Evolutionary conservation across 1,284 basidiomycete species (phyloP), one percentile per base, ranked within the genome.

Genomic region (Takashimella tepidaria): DNA sequence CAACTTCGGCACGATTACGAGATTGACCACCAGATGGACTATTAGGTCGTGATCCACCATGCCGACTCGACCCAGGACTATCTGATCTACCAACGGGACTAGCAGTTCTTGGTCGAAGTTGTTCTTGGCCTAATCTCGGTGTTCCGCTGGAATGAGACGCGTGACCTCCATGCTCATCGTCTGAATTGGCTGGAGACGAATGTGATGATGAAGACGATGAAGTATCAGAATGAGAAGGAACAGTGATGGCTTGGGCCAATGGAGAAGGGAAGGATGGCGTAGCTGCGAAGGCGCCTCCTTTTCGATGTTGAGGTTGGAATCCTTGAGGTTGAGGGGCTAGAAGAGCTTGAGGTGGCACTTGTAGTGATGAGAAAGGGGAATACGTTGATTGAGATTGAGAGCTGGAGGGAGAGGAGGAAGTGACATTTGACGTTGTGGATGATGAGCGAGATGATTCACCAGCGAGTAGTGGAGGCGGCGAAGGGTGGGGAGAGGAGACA

Each of bases 231-330:
- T 70, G 64, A 0, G 59, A 58, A 0, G 69, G 70, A 1, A 73
- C 71, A 1, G 67, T 73, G 40, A 70, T 67, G 0, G 71, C 71
- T 48, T 70, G 67, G 5, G 71, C 71, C 1, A 75, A 59, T 1
- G 73, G 73, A 0, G 71, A 73, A 4, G 73, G 72, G 53, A 74
- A 74, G 0, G 72, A 73, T 2, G 73, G 73, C 0, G 72, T 73
- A 0, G 73, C 68, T 2, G 64, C 72, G 53, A 74, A 75, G 3
- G 60, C 61, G 1, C 61, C 61, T 45, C 68, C 64, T 51, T 68
- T 70, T 41, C 70, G 63, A 43, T 66, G 67, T 43, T 65, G 63
- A 1, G 65, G 56, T 54, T 48, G 24, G 21, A 58, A 47, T 8
- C 55, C 45, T 21, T 64, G 64, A 0, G 68, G 62, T 23, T 61